A percentile compares a stretch with the other conserved stretches of the same genome.
Conservation (phyloP, 495 filamentous ascomycete genomes). For the Parathielavia appendiculata region DNA sequence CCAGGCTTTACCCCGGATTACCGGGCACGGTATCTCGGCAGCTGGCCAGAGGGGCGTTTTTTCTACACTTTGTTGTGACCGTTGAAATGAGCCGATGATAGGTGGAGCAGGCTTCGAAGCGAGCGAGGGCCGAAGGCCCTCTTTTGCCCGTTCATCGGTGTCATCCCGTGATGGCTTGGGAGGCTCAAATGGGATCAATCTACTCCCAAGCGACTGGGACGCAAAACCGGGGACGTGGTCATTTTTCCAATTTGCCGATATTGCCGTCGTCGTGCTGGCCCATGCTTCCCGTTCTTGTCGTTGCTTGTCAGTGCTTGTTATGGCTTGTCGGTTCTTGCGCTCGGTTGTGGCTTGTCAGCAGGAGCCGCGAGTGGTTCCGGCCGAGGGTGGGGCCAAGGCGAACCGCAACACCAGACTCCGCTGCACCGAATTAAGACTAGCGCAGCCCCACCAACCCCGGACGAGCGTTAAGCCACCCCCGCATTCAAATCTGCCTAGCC, state of each 20-base stretch:
- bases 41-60: no score
- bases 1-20: no score
- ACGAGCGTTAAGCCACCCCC: background rate
- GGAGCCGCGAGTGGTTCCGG: background rate
- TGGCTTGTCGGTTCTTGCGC: background rate
- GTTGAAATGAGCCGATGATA: no score
- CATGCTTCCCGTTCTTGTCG: background rate
- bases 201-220: constrained; percentile 4
- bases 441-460: no score
- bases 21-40: no score
- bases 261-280: constrained; percentile 12
- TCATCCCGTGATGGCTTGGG: background rate
- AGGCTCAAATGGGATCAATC: constrained; percentile 1
- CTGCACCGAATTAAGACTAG: background rate
- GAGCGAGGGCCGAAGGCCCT: no score
- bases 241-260: constrained; percentile 22
- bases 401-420: background rate
- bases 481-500: background rate
- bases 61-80: no score
- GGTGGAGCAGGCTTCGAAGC: background rate
- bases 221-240: constrained; percentile 20
- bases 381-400: no score
- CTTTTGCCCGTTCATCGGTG: no score
- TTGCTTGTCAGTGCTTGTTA: background rate
- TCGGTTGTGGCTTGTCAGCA: background rate